Conservation (phyloP, 2,329 filamentous ascomycete species). For the Trichoderma sp. region DNA sequence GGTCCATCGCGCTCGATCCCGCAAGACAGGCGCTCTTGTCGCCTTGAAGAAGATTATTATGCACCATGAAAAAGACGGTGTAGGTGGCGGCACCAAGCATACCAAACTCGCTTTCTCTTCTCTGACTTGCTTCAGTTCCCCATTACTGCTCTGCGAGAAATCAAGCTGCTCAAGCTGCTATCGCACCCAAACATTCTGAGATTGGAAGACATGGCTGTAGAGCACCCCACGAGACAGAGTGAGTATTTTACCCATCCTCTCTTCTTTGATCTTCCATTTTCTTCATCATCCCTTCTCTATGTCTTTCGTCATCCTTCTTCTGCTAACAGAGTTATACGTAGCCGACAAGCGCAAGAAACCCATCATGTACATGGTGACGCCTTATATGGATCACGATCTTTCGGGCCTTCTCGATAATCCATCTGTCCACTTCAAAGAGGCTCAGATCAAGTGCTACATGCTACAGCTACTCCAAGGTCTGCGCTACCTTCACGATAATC, state of each 20-base stretch:
- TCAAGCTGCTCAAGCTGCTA: constrained; percentile 95
- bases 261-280: neutral
- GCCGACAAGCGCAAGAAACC: constrained; percentile 76
- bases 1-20: constrained; percentile 84
- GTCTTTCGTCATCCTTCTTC: neutral
- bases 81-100: constrained; percentile 40
- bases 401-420: constrained; percentile 95
- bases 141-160: constrained; percentile 96
- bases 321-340: constrained; percentile 29
- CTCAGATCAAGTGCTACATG: constrained; percentile 98
- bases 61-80: constrained; percentile 98
- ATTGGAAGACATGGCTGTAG: constrained; percentile 94
- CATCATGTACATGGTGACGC: constrained; percentile 97
- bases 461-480: constrained; percentile 87
- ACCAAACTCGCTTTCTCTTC: constrained; percentile 19
- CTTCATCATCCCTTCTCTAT: no score
- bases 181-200: constrained; percentile 84
- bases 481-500: constrained; percentile 82
- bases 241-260: constrained; percentile 25
- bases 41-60: constrained; percentile 98
- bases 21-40: constrained; percentile 69
- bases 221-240: constrained; percentile 65
- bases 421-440: constrained; percentile 77
- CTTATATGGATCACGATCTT: constrained; percentile 99
- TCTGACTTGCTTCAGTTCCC: constrained; percentile 62